Percentiles rank a stretch among this genome's conserved stretches.
Evolutionary conservation across 2,329 filamentous ascomycete species (phyloP).

Genomic region (Neoascochyta sp.): DNA sequence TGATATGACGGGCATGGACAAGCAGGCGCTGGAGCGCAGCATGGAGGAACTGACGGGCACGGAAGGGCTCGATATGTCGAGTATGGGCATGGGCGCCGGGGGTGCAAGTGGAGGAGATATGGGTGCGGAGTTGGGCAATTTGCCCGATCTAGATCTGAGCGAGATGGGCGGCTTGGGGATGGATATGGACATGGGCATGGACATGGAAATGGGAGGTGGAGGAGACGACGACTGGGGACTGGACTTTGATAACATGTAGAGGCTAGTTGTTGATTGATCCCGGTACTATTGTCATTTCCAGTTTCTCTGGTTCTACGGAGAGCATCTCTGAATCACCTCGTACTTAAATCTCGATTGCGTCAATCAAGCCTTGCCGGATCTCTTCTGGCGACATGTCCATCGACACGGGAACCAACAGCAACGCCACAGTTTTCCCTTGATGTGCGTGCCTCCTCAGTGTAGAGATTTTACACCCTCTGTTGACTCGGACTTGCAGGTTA

Average conservation of each 20-base stretch:
- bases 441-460: too few relatives aligned
- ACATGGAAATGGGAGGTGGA: constrained; percentile 27
- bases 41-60: constrained; percentile 30
- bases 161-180: constrained; percentile 30
- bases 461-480: too few relatives aligned
- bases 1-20: constrained; percentile 28
- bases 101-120: constrained; percentile 18
- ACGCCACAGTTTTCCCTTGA: too few relatives aligned
- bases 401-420: too few relatives aligned
- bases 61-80: constrained; percentile 28
- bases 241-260: constrained; percentile 41
- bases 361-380: too few relatives aligned
- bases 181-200: constrained; percentile 25
- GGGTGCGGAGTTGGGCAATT: constrained; percentile 20
- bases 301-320: too few relatives aligned
- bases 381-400: too few relatives aligned
- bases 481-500: too few relatives aligned
- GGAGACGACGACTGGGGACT: constrained; percentile 42
- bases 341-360: too few relatives aligned
- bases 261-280: too few relatives aligned
- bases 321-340: too few relatives aligned
- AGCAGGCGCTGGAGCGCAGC: constrained; percentile 31
- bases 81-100: constrained; percentile 28
- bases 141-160: constrained; percentile 29
- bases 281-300: too few relatives aligned